Evolutionary conservation across 768 basidiomycete species (phyloP).

Genomic region (Cytidiella melzeri): DNA sequence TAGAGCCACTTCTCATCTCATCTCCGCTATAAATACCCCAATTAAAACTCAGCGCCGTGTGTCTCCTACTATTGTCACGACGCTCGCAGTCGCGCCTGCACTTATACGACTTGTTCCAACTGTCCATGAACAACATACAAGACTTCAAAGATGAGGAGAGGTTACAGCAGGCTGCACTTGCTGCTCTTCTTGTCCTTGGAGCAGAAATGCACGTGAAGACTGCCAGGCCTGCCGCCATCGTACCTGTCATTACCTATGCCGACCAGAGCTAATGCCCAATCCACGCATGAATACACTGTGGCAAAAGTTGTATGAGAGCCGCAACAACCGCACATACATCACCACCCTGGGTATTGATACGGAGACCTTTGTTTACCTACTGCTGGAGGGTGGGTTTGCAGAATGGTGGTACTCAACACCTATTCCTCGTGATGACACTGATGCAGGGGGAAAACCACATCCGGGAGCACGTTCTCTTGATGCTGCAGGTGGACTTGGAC

Average conservation of each 20-base stretch:
- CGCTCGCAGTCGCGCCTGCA: too few species aligned
- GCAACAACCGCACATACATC: constrained; percentile 13
- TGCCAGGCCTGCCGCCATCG: background rate
- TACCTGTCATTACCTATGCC: too few species aligned
- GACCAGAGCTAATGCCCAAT: too few species aligned
- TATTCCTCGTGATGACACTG: constrained; percentile 26
- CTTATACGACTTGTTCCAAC: too few species aligned
- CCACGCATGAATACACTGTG: constrained; percentile 10
- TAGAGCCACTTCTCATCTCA: too few species aligned
- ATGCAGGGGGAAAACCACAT: constrained; percentile 16
- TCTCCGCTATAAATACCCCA: too few species aligned
- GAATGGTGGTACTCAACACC: too few species aligned
- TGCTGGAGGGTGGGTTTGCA: constrained; percentile 29
- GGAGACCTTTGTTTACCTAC: constrained; percentile 26
- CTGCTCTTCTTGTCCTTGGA: background rate
- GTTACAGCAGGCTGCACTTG: too few species aligned
- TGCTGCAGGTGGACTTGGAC: constrained; percentile 36
- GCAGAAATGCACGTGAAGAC: background rate
- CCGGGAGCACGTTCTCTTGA: constrained; percentile 27
- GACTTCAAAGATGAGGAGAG: too few species aligned
- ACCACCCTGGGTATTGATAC: constrained; percentile 20
- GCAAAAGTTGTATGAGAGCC: constrained; percentile 5
- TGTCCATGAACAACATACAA: too few species aligned
- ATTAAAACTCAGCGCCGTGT: too few species aligned
- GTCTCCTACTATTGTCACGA: too few species aligned